Evolutionary conservation across 768 basidiomycete species (phyloP).

Genomic region (Candolleomyces eurysporus): DNA sequence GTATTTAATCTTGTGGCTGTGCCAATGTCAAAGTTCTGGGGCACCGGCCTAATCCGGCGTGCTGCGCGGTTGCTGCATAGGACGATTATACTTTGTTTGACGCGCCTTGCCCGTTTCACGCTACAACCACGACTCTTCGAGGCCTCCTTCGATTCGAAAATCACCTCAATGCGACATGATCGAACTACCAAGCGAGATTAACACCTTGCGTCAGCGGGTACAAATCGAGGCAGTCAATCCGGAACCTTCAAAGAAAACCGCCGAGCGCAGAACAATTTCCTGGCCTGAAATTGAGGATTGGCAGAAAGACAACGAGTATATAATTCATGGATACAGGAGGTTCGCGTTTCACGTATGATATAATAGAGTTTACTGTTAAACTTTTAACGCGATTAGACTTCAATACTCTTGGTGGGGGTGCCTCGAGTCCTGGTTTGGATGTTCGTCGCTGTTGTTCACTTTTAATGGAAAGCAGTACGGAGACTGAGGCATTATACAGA

Average conservation of each 20-base stretch:
- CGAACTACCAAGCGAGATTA: neutral
- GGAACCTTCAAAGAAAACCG: neutral
- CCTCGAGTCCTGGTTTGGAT: conserved; percentile 60
- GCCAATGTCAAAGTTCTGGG: neutral
- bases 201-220: neutral
- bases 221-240: neutral
- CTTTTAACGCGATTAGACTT: conserved; percentile 34
- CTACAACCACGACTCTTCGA: neutral
- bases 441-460: conserved; percentile 38
- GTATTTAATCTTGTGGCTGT: neutral
- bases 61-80: too few species aligned
- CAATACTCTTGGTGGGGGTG: conserved; percentile 65
- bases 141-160: neutral
- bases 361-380: conserved; percentile 10
- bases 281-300: conserved; percentile 67
- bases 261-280: conserved; percentile 26
- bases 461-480: conserved; percentile 14
- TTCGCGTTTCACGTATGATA: conserved; percentile 22
- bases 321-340: conserved; percentile 69
- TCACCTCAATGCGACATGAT: neutral
- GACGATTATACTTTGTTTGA: neutral
- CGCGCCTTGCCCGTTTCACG: conserved; percentile 1
- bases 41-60: too few species aligned
- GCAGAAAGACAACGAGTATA: conserved; percentile 75
- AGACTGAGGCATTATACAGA: conserved; percentile 38